Evolutionary conservation across 148 eudicot genomes (phyloP), one percentile per base, ranked within the genome.

Genomic region (Chenopodium berlandieri): DNA sequence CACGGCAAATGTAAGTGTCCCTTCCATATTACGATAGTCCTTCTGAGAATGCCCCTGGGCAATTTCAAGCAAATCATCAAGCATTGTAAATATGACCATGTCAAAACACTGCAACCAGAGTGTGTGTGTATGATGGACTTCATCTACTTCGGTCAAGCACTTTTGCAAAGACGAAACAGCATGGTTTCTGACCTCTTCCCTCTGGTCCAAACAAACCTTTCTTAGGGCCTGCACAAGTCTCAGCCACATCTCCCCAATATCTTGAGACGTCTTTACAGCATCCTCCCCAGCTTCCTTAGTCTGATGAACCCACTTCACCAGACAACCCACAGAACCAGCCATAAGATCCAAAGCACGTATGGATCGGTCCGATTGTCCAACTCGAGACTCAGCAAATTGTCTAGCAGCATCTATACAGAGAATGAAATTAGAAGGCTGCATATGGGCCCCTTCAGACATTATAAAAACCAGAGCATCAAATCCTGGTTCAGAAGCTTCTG

Each of bases 161-260:
- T 71, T 87, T 66, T 90, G 94, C 82, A 93, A 79, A 3, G 91
- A 88, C 19, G 86, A 81, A 73, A 93, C 83, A 66, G 93, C 90
- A 62, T 91, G 97, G 83, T 91, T 93, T 69, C 97, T 87, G 50
- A 93, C 92, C 81, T 92, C 92, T 79, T 93, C 97, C 76, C 97
- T 89, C 75, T 88, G 94, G 79, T 93, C 97, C 75, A 91, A 79
- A 87, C 97, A 91, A n/a, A 91, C 94, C 88, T 93, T 93, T 77
- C 97, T 91, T 77, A 91, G 64, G 56, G 90, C 97, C 78, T 90
- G 94, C 19, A 89, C 97, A 52, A 93, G 91, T 83, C 92, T 91
- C 82, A 93, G 83, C 97, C 94, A 93, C 97, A 91, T 93, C 71
- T 91, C 97, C 25, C 92, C 94, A 9, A 91, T 90, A 78, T 91